phyloP scores from a whole-genome alignment of 768 basidiomycete species.

The Tephrocybe sp. region DNA sequence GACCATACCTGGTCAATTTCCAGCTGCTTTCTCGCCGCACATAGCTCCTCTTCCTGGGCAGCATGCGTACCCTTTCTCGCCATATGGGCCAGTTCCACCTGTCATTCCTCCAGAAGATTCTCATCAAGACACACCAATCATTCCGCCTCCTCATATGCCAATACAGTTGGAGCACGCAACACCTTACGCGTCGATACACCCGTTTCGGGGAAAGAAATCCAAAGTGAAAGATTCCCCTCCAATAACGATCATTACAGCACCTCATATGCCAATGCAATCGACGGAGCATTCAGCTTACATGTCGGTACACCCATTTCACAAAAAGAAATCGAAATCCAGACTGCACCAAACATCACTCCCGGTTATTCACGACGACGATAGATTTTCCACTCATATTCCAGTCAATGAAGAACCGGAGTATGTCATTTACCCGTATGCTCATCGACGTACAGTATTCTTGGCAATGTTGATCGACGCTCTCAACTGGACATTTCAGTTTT shows the following conservation, averaged over 20 bases:
- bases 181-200: too few species aligned
- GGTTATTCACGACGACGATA: background rate
- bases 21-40: background rate
- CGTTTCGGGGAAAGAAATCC: too few species aligned
- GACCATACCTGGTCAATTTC: background rate
- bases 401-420: background rate
- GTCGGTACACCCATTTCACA: constrained; percentile 16
- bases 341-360: background rate
- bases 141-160: too few species aligned
- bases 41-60: background rate
- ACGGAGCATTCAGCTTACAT: background rate
- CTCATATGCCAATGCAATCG: too few species aligned
- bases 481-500: constrained; percentile 39
- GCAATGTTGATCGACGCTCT: constrained; percentile 50
- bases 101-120: too few species aligned
- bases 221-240: background rate
- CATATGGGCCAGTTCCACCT: too few species aligned
- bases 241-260: too few species aligned
- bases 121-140: too few species aligned
- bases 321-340: background rate
- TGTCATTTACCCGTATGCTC: constrained; percentile 1
- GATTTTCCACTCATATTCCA: background rate
- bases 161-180: too few species aligned
- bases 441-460: constrained; percentile 20
- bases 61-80: too few species aligned